These are phyloP conservation scores for Dactylonectria estremocensis DNA, from an alignment of 2,329 filamentous ascomycete species.

Conservation along the genomic window DNA sequence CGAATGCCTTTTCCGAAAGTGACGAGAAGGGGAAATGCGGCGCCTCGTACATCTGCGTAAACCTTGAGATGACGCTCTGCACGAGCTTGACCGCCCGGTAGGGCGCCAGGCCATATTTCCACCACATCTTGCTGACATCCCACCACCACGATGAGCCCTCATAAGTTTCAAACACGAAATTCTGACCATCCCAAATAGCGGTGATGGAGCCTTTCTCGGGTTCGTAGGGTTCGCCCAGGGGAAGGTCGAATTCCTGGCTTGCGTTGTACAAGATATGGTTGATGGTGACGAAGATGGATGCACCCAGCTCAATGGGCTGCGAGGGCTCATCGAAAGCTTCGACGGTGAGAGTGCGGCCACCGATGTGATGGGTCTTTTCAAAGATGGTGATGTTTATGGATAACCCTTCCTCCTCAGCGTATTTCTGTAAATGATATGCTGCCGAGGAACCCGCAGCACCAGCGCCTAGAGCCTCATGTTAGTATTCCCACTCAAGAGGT, in stretches of 20 bases:
- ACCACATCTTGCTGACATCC: constrained; percentile 84
- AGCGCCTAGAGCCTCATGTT: constrained; percentile 73
- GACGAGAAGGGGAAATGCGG: constrained; percentile 89
- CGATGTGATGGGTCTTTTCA: constrained; percentile 83
- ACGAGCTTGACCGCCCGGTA: constrained; percentile 81
- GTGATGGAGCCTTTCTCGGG: constrained; percentile 70
- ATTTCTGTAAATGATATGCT: constrained; percentile 85
- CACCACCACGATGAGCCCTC: constrained; percentile 79
- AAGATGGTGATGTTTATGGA: constrained; percentile 88
- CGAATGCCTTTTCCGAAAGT: constrained; percentile 76
- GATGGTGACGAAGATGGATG: constrained; percentile 89
- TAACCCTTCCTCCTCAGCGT: constrained; percentile 73
- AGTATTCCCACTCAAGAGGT: constrained; percentile 11
- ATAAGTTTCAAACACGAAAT: constrained; percentile 79
- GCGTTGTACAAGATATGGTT: constrained; percentile 88
- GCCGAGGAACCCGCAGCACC: constrained; percentile 90
- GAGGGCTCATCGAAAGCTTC: constrained; percentile 78
- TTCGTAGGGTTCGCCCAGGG: constrained; percentile 61
- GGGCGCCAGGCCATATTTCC: constrained; percentile 88
- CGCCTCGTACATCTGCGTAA: constrained; percentile 84
- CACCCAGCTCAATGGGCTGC: constrained; percentile 87
- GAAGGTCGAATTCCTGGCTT: constrained; percentile 79
- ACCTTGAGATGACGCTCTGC: constrained; percentile 78
- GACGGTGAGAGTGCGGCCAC: constrained; percentile 90
- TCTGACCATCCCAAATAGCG: constrained; percentile 87